Conservation (phyloP, 2,329 filamentous ascomycete genomes). For the Phyllosticta citriasiana region DNA sequence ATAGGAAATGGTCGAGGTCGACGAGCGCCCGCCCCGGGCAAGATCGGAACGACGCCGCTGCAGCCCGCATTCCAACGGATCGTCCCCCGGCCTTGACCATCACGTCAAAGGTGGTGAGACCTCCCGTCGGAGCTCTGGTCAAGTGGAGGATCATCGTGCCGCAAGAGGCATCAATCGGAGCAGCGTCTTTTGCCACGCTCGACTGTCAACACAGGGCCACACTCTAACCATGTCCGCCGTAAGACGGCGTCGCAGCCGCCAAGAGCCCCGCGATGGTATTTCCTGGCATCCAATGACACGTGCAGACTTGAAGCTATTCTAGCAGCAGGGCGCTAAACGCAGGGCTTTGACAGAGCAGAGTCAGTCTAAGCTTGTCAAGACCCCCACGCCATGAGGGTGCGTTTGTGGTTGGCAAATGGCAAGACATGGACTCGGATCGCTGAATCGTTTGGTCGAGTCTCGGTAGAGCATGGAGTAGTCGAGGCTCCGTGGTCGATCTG, state of each 20-base stretch:
- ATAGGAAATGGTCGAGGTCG: background rate
- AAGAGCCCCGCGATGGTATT: background rate
- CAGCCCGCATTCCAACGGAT: background rate
- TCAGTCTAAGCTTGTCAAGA: background rate
- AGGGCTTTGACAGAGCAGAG: background rate
- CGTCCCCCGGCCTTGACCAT: background rate
- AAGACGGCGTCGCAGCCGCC: background rate
- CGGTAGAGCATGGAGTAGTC: background rate
- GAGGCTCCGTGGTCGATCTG: background rate
- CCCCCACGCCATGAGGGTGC: background rate
- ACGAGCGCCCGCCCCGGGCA: background rate
- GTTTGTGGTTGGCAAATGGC: background rate
- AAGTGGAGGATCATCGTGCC: background rate
- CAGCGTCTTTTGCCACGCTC: no score
- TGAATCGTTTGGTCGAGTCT: background rate
- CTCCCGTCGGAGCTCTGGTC: background rate
- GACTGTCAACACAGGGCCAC: no score
- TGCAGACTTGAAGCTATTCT: background rate
- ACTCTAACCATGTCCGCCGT: background rate
- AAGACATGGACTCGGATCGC: background rate
- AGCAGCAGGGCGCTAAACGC: background rate
- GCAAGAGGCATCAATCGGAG: no score
- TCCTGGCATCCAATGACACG: background rate
- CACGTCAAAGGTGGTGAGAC: background rate
- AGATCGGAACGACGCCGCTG: background rate